phyloP scores from a whole-genome alignment of 108 stramenopile genomes.

The Bacterosira constricta region DNA sequence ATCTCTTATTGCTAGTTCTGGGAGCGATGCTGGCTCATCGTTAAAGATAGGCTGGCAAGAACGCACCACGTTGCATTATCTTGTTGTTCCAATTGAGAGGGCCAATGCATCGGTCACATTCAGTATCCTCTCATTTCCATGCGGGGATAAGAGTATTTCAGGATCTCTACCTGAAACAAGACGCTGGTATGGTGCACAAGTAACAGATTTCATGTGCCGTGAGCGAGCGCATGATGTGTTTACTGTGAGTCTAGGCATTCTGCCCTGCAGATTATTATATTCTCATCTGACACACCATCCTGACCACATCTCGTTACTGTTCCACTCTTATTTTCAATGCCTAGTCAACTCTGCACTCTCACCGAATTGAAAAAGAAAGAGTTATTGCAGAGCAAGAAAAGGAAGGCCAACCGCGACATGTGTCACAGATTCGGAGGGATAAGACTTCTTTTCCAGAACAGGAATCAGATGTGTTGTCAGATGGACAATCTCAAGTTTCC shows the following conservation, averaged over 20 bases:
- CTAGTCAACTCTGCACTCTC: constrained; percentile 28
- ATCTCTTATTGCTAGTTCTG: constrained; percentile 10
- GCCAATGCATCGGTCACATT: constrained; percentile 41
- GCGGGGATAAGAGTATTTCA: constrained; percentile 11
- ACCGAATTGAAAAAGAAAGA: constrained; percentile 40
- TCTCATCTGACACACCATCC: background rate
- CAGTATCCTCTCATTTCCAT: constrained; percentile 52
- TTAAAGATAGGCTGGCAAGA: constrained; percentile 81
- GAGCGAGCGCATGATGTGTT: constrained; percentile 71
- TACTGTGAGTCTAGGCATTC: constrained; percentile 33
- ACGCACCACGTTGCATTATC: constrained; percentile 69
- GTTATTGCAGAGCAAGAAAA: constrained; percentile 56
- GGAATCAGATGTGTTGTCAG: constrained; percentile 6
- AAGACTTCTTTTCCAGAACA: constrained; percentile 40
- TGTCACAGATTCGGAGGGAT: constrained; percentile 82
- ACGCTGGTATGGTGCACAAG: constrained; percentile 2
- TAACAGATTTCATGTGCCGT: constrained; percentile 70
- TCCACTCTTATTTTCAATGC: background rate
- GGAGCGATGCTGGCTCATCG: constrained; percentile 19
- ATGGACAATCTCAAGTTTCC: background rate
- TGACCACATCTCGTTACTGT: background rate
- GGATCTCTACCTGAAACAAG: constrained; percentile 1
- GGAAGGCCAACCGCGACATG: constrained; percentile 69
- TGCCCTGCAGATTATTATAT: background rate
- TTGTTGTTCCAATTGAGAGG: constrained; percentile 52